Percentiles rank a stretch among this genome's conserved stretches.
Conservation (phyloP, 2,329 filamentous ascomycete genomes). For the Pseudopyrenochaeta lycopersici region DNA sequence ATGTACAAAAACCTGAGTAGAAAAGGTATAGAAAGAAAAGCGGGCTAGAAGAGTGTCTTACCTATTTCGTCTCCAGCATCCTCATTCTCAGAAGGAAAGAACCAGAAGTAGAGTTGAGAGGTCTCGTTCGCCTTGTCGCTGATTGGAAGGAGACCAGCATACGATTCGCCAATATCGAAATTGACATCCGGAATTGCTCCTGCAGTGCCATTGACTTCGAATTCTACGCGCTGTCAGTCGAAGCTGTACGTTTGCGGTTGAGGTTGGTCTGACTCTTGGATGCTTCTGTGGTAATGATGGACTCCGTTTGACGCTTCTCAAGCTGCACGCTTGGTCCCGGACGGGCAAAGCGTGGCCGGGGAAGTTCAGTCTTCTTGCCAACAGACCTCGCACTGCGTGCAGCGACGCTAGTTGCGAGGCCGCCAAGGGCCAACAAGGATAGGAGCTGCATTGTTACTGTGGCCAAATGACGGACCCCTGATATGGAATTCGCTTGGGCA, state of each 20-base stretch:
- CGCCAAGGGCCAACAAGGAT: conserved; percentile 39
- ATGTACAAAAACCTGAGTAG: no score
- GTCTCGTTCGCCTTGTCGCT: conserved; percentile 56
- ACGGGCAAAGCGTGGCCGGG: conserved; percentile 33
- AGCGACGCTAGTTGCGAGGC: conserved; percentile 35
- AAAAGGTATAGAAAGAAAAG: no score
- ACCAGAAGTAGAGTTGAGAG: conserved; percentile 64
- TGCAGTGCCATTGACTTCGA: conserved; percentile 48
- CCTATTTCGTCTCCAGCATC: conserved; percentile 59
- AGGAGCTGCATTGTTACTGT: conserved; percentile 39
- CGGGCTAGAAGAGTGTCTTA: no score
- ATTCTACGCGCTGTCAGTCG: conserved; percentile 35
- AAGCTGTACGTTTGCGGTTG: no score
- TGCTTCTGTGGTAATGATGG: conserved; percentile 53
- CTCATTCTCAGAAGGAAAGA: conserved; percentile 62
- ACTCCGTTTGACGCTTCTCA: conserved; percentile 29
- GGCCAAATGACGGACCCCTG: neutral
- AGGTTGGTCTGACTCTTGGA: conserved; percentile 21
- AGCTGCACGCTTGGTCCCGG: conserved; percentile 25
- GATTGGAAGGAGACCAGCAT: conserved; percentile 63
- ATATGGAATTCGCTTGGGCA: conserved; percentile 4
- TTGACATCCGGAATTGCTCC: conserved; percentile 58
- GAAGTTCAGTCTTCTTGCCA: conserved; percentile 40
- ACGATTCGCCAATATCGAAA: conserved; percentile 56
- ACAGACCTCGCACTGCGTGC: conserved; percentile 41